Evolutionary conservation across 305 asterid species (phyloP).

Genomic region (Fraxinus latifolia): DNA sequence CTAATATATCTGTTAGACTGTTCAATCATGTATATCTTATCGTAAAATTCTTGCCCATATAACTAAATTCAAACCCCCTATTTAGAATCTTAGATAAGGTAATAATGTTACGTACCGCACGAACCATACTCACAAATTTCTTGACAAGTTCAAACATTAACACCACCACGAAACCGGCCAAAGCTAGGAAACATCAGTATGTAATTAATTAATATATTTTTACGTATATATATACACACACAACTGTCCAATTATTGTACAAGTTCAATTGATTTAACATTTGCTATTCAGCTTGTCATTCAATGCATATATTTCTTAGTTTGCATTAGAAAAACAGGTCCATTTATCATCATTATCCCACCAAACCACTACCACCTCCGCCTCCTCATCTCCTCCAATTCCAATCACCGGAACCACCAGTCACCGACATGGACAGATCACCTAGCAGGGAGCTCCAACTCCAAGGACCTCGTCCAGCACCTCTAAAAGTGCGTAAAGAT

Average conservation of each 20-base stretch:
- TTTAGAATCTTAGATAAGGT: neutral
- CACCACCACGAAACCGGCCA: slow-evolving; percentile 35
- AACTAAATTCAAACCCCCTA: neutral
- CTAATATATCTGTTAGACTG: neutral
- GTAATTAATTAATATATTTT: neutral
- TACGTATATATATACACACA: neutral
- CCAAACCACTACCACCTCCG: neutral
- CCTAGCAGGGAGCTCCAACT: slow-evolving; percentile 73
- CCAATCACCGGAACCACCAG: neutral
- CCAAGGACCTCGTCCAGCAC: slow-evolving; percentile 87
- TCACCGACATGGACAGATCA: slow-evolving; percentile 59
- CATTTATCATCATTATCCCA: slow-evolving; percentile 20
- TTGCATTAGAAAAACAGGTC: neutral
- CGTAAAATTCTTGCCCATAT: neutral
- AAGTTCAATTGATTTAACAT: slow-evolving; percentile 4
- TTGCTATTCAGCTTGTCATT: slow-evolving; percentile 23
- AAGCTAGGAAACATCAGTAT: neutral
- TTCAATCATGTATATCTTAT: neutral
- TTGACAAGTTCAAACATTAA: slow-evolving; percentile 46
- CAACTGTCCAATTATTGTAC: slow-evolving; percentile 23
- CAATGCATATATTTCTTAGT: neutral
- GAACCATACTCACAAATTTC: slow-evolving; percentile 24
- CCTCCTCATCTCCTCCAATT: slow-evolving; percentile 8
- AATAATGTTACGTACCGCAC: neutral
- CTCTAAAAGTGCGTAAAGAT: slow-evolving; percentile 69